Conservation (phyloP, 495 filamentous ascomycete species). For the Cercophora newfieldiana region DNA sequence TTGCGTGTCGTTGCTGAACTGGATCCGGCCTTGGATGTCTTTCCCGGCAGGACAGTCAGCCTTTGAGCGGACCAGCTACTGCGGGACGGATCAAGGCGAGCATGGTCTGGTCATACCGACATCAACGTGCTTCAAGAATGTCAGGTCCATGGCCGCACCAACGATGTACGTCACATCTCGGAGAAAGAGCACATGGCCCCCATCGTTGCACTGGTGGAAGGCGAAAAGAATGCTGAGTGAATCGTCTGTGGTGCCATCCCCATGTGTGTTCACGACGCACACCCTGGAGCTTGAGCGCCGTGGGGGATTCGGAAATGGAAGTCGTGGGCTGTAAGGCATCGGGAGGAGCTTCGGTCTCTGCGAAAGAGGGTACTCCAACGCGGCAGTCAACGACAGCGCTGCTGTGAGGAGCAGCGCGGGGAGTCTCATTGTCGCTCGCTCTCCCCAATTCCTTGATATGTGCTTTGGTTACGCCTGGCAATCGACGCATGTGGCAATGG, state of each 20-base stretch:
- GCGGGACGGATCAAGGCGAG: not conserved
- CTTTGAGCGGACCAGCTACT: not conserved
- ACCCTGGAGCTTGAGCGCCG: slow-evolving; percentile 22
- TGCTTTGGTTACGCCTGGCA: not conserved
- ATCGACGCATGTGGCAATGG: not conserved
- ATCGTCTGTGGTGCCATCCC: slow-evolving; percentile 56
- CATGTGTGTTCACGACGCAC: slow-evolving; percentile 38
- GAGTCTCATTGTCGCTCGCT: slow-evolving; percentile 15
- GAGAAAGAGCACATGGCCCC: slow-evolving; percentile 64
- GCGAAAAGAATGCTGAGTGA: slow-evolving; percentile 55
- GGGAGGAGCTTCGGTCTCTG: slow-evolving; percentile 27
- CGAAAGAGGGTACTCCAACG: slow-evolving; percentile 17
- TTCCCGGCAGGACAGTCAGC: not conserved
- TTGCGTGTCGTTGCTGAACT: slow-evolving; percentile 63
- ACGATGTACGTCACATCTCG: slow-evolving; percentile 55
- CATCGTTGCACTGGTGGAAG: slow-evolving; percentile 63
- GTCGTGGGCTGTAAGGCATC: slow-evolving; percentile 29
- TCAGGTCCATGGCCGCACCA: slow-evolving; percentile 65
- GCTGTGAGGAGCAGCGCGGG: slow-evolving; percentile 1
- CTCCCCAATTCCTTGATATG: no score
- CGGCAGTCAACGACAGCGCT: slow-evolving; percentile 1
- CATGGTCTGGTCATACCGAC: slow-evolving; percentile 35
- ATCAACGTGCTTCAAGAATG: slow-evolving; percentile 64
- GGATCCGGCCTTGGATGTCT: slow-evolving; percentile 28
- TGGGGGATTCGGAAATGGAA: slow-evolving; percentile 28